Conservation (phyloP, 2,329 filamentous ascomycete species). For the Fusarium guadeloupense region DNA sequence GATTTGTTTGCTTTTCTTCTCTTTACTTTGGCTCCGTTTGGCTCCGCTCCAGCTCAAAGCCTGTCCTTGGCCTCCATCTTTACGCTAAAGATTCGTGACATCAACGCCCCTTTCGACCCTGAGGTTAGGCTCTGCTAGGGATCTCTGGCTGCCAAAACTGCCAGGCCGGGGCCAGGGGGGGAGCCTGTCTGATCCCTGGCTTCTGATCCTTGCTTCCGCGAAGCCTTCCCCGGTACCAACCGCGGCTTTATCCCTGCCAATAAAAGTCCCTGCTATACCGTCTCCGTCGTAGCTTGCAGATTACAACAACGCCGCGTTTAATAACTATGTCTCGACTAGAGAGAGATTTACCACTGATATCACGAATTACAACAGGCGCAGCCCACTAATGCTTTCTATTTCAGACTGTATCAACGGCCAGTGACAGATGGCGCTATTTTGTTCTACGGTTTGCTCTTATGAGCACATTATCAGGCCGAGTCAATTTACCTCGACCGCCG, state of each 20-base stretch:
- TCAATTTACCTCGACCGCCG: neutral
- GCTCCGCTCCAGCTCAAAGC: constrained; percentile 9
- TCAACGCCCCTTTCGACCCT: constrained; percentile 28
- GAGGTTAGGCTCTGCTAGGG: constrained; percentile 33
- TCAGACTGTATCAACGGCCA: constrained; percentile 9
- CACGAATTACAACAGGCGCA: constrained; percentile 9
- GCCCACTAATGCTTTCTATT: constrained; percentile 9
- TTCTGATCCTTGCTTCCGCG: constrained; percentile 28
- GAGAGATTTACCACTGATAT: constrained; percentile 27
- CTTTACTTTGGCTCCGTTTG: constrained; percentile 18
- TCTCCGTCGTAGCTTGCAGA: constrained; percentile 29
- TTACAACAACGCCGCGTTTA: constrained; percentile 16
- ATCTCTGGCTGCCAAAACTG: constrained; percentile 25
- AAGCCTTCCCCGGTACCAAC: constrained; percentile 26
- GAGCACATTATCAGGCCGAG: constrained; percentile 5
- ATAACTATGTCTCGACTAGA: constrained; percentile 11
- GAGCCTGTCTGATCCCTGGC: constrained; percentile 17
- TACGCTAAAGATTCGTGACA: constrained; percentile 35
- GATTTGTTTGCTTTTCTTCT: neutral
- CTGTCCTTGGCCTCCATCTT: constrained; percentile 20
- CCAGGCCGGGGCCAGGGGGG: constrained; percentile 27
- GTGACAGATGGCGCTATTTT: constrained; percentile 4
- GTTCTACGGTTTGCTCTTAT: constrained; percentile 1
- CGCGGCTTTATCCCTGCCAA: constrained; percentile 26
- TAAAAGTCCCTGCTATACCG: constrained; percentile 32